These are phyloP conservation scores for Gremmenia infestans DNA, from an alignment of 2,329 filamentous ascomycete species.

Conservation along the genomic window DNA sequence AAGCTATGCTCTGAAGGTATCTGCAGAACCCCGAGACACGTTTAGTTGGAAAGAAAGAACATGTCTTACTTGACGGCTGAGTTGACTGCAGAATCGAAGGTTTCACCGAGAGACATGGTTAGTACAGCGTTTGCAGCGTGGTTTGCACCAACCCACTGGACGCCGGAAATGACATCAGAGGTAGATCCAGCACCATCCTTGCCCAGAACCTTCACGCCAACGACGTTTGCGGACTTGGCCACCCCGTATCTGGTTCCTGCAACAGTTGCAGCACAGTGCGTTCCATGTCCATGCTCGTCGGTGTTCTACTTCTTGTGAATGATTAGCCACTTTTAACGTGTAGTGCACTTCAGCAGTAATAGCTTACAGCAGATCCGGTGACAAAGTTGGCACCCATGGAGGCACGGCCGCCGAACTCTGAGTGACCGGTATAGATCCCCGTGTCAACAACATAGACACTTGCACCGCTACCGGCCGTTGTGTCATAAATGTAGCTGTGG, in stretches of 20 bases:
- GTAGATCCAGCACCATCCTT: slow-evolving; percentile 29
- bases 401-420: slow-evolving; percentile 34
- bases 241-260: slow-evolving; percentile 38
- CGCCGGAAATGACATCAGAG: slow-evolving; percentile 35
- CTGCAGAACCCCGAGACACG: too few relatives aligned
- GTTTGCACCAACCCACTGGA: slow-evolving; percentile 34
- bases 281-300: slow-evolving; percentile 39
- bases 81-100: slow-evolving; percentile 44
- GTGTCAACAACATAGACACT: slow-evolving; percentile 36
- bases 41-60: too few relatives aligned
- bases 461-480: slow-evolving; percentile 29
- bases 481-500: slow-evolving; percentile 31
- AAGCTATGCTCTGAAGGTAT: too few relatives aligned
- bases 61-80: slow-evolving; percentile 29
- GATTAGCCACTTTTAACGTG: background rate
- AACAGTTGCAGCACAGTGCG: slow-evolving; percentile 38
- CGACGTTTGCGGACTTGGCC: slow-evolving; percentile 34
- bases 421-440: slow-evolving; percentile 31
- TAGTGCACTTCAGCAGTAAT: background rate
- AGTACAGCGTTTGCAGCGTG: slow-evolving; percentile 39
- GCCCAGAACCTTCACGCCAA: slow-evolving; percentile 37
- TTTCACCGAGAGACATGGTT: slow-evolving; percentile 51
- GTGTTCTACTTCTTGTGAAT: slow-evolving; percentile 21
- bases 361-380: slow-evolving; percentile 20
- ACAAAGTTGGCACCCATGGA: slow-evolving; percentile 32